These are phyloP conservation scores for Candida sonorensis DNA, from an alignment of 805 yeast genomes.

Conservation along the genomic window DNA sequence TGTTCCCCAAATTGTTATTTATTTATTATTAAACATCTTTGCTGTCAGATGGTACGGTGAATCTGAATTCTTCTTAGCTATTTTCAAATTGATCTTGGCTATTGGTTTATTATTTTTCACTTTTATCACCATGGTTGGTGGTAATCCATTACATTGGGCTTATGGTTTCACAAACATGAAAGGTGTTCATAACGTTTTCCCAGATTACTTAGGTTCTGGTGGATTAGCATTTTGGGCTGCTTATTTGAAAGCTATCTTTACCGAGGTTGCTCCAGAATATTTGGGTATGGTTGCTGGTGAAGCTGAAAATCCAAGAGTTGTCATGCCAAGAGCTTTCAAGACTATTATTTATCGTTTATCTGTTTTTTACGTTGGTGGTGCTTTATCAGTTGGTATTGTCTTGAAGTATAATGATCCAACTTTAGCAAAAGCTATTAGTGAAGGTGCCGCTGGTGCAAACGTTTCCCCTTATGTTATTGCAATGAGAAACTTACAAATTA, in stretches of 20 bases:
- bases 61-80: slow-evolving; percentile 38
- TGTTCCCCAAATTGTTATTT: slow-evolving; percentile 34
- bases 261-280: slow-evolving; percentile 36
- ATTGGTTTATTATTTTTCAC: slow-evolving; percentile 43
- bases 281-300: slow-evolving; percentile 37
- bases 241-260: slow-evolving; percentile 29
- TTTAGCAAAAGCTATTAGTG: slow-evolving; percentile 38
- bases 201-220: slow-evolving; percentile 46
- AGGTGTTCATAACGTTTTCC: slow-evolving; percentile 27
- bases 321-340: slow-evolving; percentile 32
- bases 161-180: slow-evolving; percentile 34
- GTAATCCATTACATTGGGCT: slow-evolving; percentile 44
- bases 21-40: slow-evolving; percentile 36
- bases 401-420: slow-evolving; percentile 28
- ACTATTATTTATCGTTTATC: slow-evolving; percentile 34
- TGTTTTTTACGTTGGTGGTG: slow-evolving; percentile 34
- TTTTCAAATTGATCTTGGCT: slow-evolving; percentile 42
- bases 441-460: slow-evolving; percentile 61
- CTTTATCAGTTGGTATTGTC: slow-evolving; percentile 33
- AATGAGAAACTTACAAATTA: slow-evolving; percentile 55
- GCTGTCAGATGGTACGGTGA: slow-evolving; percentile 47
- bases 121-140: slow-evolving; percentile 50
- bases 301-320: slow-evolving; percentile 32
- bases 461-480: slow-evolving; percentile 76
- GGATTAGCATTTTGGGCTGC: slow-evolving; percentile 27